phyloP scores from a whole-genome alignment of 768 basidiomycete species.

The Phylloporus rhodoxanthus region DNA sequence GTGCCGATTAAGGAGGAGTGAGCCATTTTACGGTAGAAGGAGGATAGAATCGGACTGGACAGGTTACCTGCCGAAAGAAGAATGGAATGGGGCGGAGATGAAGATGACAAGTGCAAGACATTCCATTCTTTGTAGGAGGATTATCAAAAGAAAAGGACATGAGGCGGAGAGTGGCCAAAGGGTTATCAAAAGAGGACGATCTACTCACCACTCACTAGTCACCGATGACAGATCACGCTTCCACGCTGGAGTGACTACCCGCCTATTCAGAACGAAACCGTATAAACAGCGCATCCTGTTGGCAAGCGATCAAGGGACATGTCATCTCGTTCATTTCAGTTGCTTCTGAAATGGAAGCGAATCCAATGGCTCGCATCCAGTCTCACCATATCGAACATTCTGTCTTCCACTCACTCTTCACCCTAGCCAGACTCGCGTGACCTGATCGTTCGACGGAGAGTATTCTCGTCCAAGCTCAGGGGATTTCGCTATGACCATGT shows the following conservation, averaged over 20 bases:
- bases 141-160: constrained; percentile 17
- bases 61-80: constrained; percentile 20
- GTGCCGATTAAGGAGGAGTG: constrained; percentile 16
- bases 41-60: constrained; percentile 10
- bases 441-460: constrained; percentile 11
- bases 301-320: constrained; percentile 31
- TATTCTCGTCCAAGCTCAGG: background rate
- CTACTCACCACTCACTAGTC: background rate
- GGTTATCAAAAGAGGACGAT: background rate
- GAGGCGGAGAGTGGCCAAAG: constrained; percentile 14
- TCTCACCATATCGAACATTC: constrained; percentile 15
- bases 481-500: constrained; percentile 18
- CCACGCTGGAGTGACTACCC: background rate
- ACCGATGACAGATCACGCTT: background rate
- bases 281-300: constrained; percentile 24
- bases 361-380: constrained; percentile 10
- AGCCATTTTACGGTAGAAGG: constrained; percentile 21
- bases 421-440: constrained; percentile 1
- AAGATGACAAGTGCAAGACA: constrained; percentile 9
- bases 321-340: constrained; percentile 26
- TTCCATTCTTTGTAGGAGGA: constrained; percentile 21
- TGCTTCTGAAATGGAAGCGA: constrained; percentile 32
- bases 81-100: constrained; percentile 27
- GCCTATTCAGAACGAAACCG: constrained; percentile 7
- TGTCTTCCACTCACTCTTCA: constrained; percentile 10